Evolutionary conservation across 345 rosid genomes (phyloP).

Genomic region (Corchorus capsularis): DNA sequence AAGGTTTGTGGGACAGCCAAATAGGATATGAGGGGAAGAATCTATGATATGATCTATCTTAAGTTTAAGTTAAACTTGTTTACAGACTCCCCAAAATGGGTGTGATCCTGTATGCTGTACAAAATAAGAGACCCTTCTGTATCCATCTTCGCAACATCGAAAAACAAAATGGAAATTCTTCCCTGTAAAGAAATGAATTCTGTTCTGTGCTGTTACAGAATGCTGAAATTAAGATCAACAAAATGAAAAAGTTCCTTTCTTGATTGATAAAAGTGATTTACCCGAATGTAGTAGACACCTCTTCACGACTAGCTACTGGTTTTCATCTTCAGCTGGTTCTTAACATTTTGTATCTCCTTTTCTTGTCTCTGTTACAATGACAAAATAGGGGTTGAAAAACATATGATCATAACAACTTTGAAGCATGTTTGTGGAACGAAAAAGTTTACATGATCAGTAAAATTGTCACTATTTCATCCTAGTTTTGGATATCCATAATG

Average conservation of each 20-base stretch:
- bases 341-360: conserved; percentile 17
- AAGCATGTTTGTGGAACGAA: background rate
- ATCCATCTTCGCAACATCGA: background rate
- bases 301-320: background rate
- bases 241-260: background rate
- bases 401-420: background rate
- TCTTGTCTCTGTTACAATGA: conserved; percentile 26
- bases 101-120: background rate
- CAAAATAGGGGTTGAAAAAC: background rate
- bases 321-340: conserved; percentile 21
- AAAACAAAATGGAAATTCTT: background rate
- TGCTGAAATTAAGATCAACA: background rate
- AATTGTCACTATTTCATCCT: background rate
- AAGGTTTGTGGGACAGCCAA: background rate
- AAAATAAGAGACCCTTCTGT: background rate
- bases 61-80: background rate
- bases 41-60: background rate
- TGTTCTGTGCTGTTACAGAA: background rate
- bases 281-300: background rate
- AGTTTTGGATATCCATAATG: background rate
- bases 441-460: background rate
- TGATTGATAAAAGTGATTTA: background rate
- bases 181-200: background rate
- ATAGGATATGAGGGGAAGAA: background rate
- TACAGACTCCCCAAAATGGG: background rate